These are phyloP conservation scores for Suaeda aralocaspica DNA, from an alignment of 148 eudicot species.

Conservation along the genomic window DNA sequence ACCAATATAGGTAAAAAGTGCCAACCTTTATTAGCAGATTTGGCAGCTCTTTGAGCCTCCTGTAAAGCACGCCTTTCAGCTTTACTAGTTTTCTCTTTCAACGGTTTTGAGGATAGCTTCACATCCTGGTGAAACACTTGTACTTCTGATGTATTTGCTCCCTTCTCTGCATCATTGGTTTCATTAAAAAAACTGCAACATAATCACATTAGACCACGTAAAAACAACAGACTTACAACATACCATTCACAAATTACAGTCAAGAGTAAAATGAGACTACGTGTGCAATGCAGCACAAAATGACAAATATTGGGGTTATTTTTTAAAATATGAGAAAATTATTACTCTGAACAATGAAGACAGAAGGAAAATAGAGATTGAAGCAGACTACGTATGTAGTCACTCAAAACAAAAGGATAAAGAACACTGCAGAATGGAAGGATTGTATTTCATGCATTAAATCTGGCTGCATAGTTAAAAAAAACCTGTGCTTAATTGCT, in stretches of 20 bases:
- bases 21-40: constrained; percentile 62
- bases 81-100: constrained; percentile 70
- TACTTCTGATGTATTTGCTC: constrained; percentile 16
- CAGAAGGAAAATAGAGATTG: too few relatives aligned
- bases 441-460: too few relatives aligned
- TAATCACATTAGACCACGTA: background rate
- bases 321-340: too few relatives aligned
- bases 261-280: too few relatives aligned
- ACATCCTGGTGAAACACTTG: constrained; percentile 25
- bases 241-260: background rate
- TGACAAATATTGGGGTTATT: too few relatives aligned
- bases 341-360: too few relatives aligned
- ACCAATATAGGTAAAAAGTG: background rate
- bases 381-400: too few relatives aligned
- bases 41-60: constrained; percentile 93
- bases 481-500: too few relatives aligned
- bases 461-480: too few relatives aligned
- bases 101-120: constrained; percentile 40
- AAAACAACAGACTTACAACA: constrained; percentile 13
- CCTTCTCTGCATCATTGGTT: constrained; percentile 37
- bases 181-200: constrained; percentile 21
- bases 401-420: too few relatives aligned
- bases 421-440: too few relatives aligned
- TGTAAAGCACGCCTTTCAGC: constrained; percentile 92
- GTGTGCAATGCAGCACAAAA: too few relatives aligned